Percentiles rank a stretch among this genome's conserved stretches.
These are phyloP conservation scores for Phanerochaete sordida DNA, from an alignment of 768 basidiomycete species.

Conservation along the genomic window DNA sequence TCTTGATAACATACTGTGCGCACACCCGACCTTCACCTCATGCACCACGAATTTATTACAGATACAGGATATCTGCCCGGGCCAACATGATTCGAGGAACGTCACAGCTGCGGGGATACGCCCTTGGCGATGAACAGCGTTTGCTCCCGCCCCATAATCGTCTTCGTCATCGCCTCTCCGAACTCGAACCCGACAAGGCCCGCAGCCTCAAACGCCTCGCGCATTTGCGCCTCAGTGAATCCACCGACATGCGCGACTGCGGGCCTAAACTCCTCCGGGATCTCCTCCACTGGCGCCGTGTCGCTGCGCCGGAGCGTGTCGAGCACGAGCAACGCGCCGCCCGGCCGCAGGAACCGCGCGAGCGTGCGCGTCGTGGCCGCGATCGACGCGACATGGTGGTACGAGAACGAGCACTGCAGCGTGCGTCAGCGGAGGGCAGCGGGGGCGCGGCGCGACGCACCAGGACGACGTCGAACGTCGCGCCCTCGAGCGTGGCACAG, in stretches of 20 bases:
- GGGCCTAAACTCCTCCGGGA: conserved; percentile 26
- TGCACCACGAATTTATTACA: too few relatives aligned
- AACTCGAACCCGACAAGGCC: conserved; percentile 47
- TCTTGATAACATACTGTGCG: too few relatives aligned
- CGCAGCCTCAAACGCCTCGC: conserved; percentile 46
- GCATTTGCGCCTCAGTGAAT: conserved; percentile 47
- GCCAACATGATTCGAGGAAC: too few relatives aligned
- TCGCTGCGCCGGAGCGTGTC: conserved; percentile 42
- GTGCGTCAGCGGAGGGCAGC: neutral
- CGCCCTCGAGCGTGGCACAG: conserved; percentile 33
- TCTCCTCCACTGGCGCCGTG: conserved; percentile 12
- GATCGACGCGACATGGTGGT: conserved; percentile 58
- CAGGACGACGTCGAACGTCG: conserved; percentile 65
- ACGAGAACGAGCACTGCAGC: conserved; percentile 55
- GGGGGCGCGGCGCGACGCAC: conserved; percentile 36
- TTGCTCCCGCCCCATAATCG: conserved; percentile 28
- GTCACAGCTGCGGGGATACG: too few relatives aligned
- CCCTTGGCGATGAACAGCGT: conserved; percentile 48
- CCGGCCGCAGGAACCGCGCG: conserved; percentile 53
- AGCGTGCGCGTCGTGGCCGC: conserved; percentile 48
- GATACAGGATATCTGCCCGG: too few relatives aligned
- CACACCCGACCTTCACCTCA: too few relatives aligned
- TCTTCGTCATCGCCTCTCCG: conserved; percentile 28
- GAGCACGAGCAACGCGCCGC: conserved; percentile 55
- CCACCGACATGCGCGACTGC: conserved; percentile 54